Conservation (phyloP, 2,329 filamentous ascomycete species). For the Stagonosporopsis vannaccii region DNA sequence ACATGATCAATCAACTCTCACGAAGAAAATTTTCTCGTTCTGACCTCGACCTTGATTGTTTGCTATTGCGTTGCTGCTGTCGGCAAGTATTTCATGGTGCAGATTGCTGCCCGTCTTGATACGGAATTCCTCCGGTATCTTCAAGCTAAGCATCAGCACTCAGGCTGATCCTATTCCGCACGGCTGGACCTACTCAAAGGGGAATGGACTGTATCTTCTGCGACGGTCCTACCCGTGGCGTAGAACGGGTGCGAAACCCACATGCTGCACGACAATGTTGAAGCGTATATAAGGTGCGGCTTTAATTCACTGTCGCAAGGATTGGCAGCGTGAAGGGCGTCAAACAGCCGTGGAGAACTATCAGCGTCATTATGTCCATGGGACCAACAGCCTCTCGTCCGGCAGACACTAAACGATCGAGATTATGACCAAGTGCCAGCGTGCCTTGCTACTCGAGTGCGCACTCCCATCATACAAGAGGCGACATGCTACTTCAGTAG, state of each 20-base stretch:
- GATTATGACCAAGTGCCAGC: background rate
- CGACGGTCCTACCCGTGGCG: constrained; percentile 14
- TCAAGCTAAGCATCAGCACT: constrained; percentile 14
- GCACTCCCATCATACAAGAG: background rate
- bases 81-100: background rate
- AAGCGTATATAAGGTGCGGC: background rate
- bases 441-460: background rate
- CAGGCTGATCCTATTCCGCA: constrained; percentile 17
- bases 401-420: background rate
- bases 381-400: background rate
- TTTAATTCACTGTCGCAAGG: constrained; percentile 4
- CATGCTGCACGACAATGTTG: constrained; percentile 11
- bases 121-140: constrained; percentile 17
- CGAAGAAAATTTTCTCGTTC: background rate
- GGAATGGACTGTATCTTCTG: constrained; percentile 7
- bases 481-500: constrained; percentile 34
- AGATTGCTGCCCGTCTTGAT: constrained; percentile 13
- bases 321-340: constrained; percentile 18
- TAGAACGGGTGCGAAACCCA: constrained; percentile 2
- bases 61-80: constrained; percentile 1
- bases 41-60: background rate
- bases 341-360: constrained; percentile 11
- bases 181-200: constrained; percentile 18
- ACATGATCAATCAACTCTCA: background rate
- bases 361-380: background rate